Evolutionary conservation across 176 grass and related monocot species (phyloP).

Genomic region (Lolium rigidum): DNA sequence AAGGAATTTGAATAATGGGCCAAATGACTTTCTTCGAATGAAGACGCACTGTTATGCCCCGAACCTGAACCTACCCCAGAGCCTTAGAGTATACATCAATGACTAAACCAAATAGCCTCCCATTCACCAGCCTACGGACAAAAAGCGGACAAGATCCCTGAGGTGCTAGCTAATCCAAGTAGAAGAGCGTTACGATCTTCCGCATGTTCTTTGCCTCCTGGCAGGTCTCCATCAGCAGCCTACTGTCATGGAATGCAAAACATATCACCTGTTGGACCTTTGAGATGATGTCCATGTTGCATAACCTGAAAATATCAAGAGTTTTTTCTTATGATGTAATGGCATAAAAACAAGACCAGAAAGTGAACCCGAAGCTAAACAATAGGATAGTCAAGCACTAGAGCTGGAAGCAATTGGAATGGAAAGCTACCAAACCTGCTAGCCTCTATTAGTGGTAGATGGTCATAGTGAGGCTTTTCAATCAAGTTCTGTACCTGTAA

Average conservation of each 20-base stretch:
- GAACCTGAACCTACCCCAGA: constrained; percentile 23
- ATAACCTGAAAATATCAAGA: constrained; percentile 68
- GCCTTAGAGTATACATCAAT: constrained; percentile 35
- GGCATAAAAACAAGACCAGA: background rate
- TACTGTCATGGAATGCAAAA: constrained; percentile 97
- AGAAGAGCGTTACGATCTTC: constrained; percentile 99
- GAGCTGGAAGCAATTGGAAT: constrained; percentile 22
- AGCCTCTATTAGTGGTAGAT: constrained; percentile 94
- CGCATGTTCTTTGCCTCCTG: constrained; percentile 93
- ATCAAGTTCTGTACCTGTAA: constrained; percentile 92
- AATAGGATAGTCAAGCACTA: background rate
- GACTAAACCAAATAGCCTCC: constrained; percentile 39
- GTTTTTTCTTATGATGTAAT: background rate
- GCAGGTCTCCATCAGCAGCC: constrained; percentile 95
- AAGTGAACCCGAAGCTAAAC: background rate
- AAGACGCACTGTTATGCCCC: constrained; percentile 29
- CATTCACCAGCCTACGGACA: constrained; percentile 46
- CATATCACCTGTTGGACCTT: constrained; percentile 96
- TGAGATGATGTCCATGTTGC: constrained; percentile 99
- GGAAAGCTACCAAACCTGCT: constrained; percentile 72
- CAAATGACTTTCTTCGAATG: constrained; percentile 35
- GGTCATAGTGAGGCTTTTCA: constrained; percentile 96
- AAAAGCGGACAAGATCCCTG: constrained; percentile 30
- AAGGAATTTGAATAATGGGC: constrained; percentile 63
- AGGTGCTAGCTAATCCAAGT: constrained; percentile 76